These are phyloP conservation scores for Boletus huronensis DNA, from an alignment of 768 basidiomycete species.

Conservation along the genomic window DNA sequence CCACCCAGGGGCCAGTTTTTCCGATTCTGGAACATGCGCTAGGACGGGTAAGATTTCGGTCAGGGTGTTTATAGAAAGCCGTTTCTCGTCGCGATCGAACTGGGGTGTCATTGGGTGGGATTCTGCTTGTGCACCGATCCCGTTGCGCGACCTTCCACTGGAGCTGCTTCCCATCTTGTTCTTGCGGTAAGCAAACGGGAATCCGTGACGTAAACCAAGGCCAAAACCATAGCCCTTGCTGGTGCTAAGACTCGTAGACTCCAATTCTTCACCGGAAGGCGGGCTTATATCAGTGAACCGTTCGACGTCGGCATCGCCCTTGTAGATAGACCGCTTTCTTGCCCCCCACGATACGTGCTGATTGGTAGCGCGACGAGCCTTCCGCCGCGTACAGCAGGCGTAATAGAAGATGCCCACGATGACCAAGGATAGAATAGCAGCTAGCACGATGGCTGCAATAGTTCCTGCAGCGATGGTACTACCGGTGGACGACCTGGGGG, in stretches of 20 bases:
- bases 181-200: conserved; percentile 26
- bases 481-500: conserved; percentile 13
- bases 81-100: conserved; percentile 28
- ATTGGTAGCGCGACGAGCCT: conserved; percentile 29
- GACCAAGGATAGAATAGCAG: conserved; percentile 49
- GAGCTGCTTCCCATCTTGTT: conserved; percentile 19
- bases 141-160: conserved; percentile 17
- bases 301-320: conserved; percentile 9
- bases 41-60: conserved; percentile 18
- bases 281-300: conserved; percentile 3
- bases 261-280: conserved; percentile 23
- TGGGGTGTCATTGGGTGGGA: conserved; percentile 23
- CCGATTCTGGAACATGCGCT: conserved; percentile 25
- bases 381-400: conserved; percentile 48
- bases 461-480: conserved; percentile 47
- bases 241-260: conserved; percentile 28
- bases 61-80: conserved; percentile 23
- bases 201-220: conserved; percentile 28
- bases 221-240: conserved; percentile 35
- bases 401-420: conserved; percentile 42
- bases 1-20: conserved; percentile 35
- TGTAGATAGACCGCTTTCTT: background rate
- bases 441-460: conserved; percentile 63
- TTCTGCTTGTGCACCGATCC: conserved; percentile 8
- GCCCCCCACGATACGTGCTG: background rate